A percentile compares a stretch with the other conserved stretches of the same genome.
Conservation (phyloP, 1,284 basidiomycete genomes). For the Anthracocystis panici-leucophaei region DNA sequence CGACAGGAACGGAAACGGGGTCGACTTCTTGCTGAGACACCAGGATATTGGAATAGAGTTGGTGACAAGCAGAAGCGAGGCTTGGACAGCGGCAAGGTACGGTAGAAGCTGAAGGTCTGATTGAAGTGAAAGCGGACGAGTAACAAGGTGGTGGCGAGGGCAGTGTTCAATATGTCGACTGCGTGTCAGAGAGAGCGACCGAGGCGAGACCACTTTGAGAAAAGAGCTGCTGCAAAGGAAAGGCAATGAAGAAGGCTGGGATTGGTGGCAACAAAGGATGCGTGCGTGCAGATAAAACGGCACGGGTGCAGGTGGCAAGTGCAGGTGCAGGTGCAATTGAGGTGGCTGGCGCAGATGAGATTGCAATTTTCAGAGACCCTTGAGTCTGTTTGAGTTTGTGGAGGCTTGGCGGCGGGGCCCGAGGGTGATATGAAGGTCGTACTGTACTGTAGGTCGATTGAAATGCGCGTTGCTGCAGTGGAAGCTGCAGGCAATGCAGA, state of each 20-base stretch:
- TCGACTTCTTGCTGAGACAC: constrained; percentile 16
- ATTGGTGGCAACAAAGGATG: constrained; percentile 15
- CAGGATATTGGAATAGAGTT: constrained; percentile 37
- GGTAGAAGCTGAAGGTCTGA: constrained; percentile 5
- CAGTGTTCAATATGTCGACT: not conserved
- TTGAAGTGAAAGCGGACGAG: not conserved
- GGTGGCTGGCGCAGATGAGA: no score
- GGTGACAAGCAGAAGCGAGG: constrained; percentile 41
- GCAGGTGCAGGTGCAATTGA: constrained; percentile 1
- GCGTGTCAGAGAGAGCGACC: not conserved
- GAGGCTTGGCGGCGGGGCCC: not conserved
- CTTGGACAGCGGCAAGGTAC: constrained; percentile 18
- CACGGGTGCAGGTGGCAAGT: not conserved
- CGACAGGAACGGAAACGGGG: constrained; percentile 13
- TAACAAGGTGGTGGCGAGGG: not conserved
- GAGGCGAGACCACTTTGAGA: not conserved
- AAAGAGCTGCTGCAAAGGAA: constrained; percentile 32
- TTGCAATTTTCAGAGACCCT: no score
- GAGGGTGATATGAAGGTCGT: constrained; percentile 2
- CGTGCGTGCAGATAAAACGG: constrained; percentile 17
- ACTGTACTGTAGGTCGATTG: not conserved
- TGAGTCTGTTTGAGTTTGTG: not conserved
- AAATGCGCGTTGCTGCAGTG: not conserved
- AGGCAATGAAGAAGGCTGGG: constrained; percentile 13
- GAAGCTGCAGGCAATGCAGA: constrained; percentile 1